Evolutionary conservation across 805 yeast species (phyloP).

Genomic region (Kockiozyma suomiensis): DNA sequence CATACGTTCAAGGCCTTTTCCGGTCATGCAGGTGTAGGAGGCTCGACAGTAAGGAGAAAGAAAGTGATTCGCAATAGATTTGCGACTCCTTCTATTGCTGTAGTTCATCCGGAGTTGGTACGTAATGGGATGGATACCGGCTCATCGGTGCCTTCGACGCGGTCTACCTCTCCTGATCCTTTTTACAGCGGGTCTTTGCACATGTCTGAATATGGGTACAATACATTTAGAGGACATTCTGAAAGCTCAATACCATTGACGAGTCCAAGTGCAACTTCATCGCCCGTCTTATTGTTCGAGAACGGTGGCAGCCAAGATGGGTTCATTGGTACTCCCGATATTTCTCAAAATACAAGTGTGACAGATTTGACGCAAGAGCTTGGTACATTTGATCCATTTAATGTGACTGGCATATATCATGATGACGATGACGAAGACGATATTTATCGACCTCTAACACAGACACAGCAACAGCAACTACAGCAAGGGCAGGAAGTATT

Average conservation of each 20-base stretch:
- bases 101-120: too few relatives aligned
- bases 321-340: background rate
- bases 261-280: background rate
- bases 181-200: background rate
- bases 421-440: slow-evolving; percentile 21
- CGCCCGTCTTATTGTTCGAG: background rate
- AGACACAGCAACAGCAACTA: slow-evolving; percentile 13
- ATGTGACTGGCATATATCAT: background rate
- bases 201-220: background rate
- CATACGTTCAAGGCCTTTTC: background rate
- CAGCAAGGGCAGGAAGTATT: slow-evolving; percentile 1
- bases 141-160: slow-evolving; percentile 19
- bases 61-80: slow-evolving; percentile 4
- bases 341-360: background rate
- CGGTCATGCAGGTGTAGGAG: background rate
- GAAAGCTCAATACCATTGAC: background rate
- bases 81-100: background rate
- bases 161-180: slow-evolving; percentile 25
- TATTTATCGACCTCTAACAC: slow-evolving; percentile 15
- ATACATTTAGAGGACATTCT: background rate
- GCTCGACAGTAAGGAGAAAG: slow-evolving; percentile 3
- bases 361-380: slow-evolving; percentile 1
- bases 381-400: slow-evolving; percentile 3
- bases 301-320: background rate
- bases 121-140: background rate